These are phyloP conservation scores for Akanthomyces dipterigenus DNA, from an alignment of 2,329 filamentous ascomycete species.

Conservation along the genomic window DNA sequence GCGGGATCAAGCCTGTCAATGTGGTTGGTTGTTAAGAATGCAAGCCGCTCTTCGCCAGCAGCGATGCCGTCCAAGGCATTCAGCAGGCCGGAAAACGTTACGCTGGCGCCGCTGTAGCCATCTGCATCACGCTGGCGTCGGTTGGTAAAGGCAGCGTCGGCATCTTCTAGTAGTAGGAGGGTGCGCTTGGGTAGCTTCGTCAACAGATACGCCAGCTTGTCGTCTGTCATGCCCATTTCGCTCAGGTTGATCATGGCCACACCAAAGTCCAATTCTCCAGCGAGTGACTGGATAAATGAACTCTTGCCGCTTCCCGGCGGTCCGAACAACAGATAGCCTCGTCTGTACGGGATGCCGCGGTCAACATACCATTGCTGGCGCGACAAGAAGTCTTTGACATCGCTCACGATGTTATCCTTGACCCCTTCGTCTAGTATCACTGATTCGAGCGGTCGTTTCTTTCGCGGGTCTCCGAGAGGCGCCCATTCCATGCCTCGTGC, in stretches of 20 bases:
- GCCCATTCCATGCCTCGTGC: constrained; percentile 80
- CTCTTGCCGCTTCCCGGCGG: constrained; percentile 91
- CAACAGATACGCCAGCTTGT: constrained; percentile 77
- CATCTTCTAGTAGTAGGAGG: constrained; percentile 79
- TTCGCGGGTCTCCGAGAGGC: constrained; percentile 73
- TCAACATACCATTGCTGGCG: constrained; percentile 86
- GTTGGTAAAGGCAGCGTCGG: constrained; percentile 84
- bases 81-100: constrained; percentile 88
- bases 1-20: constrained; percentile 85
- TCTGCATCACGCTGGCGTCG: constrained; percentile 69
- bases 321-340: constrained; percentile 83
- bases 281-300: constrained; percentile 91
- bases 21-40: constrained; percentile 93
- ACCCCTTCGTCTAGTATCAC: constrained; percentile 81
- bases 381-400: constrained; percentile 74
- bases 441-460: constrained; percentile 80
- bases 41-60: constrained; percentile 86
- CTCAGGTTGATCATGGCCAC: constrained; percentile 90
- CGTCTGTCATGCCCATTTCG: constrained; percentile 83
- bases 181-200: constrained; percentile 79
- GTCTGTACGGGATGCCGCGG: constrained; percentile 86
- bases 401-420: constrained; percentile 70
- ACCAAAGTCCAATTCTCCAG: constrained; percentile 85
- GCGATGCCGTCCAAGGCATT: constrained; percentile 88
- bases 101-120: constrained; percentile 78